Conservation (phyloP, 2,329 filamentous ascomycete genomes). For the Aureobasidium pullulans region DNA sequence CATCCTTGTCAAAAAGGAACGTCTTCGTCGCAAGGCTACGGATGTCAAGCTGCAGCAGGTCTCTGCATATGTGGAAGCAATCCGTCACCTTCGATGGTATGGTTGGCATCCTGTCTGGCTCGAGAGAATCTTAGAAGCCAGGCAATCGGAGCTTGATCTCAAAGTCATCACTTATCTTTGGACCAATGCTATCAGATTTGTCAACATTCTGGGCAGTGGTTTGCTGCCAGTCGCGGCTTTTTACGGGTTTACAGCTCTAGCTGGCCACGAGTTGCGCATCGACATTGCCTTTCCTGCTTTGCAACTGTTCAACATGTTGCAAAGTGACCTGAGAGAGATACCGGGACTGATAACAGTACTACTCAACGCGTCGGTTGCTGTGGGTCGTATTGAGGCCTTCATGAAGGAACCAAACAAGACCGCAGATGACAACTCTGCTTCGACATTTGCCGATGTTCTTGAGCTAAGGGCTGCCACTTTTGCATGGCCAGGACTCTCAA, state of each 20-base stretch:
- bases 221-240: slow-evolving; percentile 76
- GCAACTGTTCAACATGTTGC: slow-evolving; percentile 70
- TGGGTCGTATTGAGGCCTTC: slow-evolving; percentile 75
- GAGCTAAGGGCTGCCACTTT: slow-evolving; percentile 61
- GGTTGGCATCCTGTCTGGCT: slow-evolving; percentile 76
- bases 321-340: slow-evolving; percentile 64
- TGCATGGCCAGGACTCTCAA: slow-evolving; percentile 64
- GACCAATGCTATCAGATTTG: slow-evolving; percentile 55
- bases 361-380: slow-evolving; percentile 75
- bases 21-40: slow-evolving; percentile 62
- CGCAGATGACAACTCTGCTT: slow-evolving; percentile 29
- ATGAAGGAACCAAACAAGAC: slow-evolving; percentile 75
- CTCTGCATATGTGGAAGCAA: slow-evolving; percentile 79
- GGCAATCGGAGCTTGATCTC: slow-evolving; percentile 59
- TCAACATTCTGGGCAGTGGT: slow-evolving; percentile 64
- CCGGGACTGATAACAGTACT: slow-evolving; percentile 68
- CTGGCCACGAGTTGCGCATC: slow-evolving; percentile 60
- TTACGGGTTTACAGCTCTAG: slow-evolving; percentile 68
- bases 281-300: slow-evolving; percentile 83
- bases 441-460: slow-evolving; percentile 28
- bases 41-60: slow-evolving; percentile 73
- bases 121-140: slow-evolving; percentile 57
- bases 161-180: slow-evolving; percentile 59
- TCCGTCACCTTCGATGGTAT: slow-evolving; percentile 74
- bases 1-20: slow-evolving; percentile 60